Base-by-base conservation (phyloP, 1,284 basidiomycete genomes). In the Nidula niveotomentosa region DNA sequence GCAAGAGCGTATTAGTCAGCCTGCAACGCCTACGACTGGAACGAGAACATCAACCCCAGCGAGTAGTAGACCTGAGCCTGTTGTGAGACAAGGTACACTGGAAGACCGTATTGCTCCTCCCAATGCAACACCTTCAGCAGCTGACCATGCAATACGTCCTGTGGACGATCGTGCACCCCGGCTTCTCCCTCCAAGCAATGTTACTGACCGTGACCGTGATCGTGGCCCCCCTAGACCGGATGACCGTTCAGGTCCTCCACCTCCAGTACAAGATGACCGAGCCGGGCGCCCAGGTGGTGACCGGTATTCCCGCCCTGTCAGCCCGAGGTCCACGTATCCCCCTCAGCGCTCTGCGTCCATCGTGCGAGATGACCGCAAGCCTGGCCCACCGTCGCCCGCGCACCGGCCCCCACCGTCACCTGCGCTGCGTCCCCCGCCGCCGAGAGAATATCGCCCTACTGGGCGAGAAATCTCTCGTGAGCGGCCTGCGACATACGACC, bases 21-120 rank as follows among this genome's bases (percentile, higher is more conserved):
- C 23, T 23, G 23, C 23, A 23, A 23, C 23, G 23, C 23, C 23
- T 23, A 23, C 23, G 23, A 18, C 41, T 39, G 45, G 18, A 73
- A 76, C 63, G 71, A 76, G 43, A 69, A 75, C 15, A 57, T 72
- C 30, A 49, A 63, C 65, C 51, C 65, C 69, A 39, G 58, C 59
- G 9, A 56, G 57, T 49, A 56, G 62, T 54, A 43, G 59, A 18
- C 57, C 68, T n/a, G 61, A 61, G 50, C 60, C 67, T 44, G 61
- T 23, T 23, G 23, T 23, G 23, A 23, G 53, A 47, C 58, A 55
- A 23, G 65, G 71, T n/a, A 71, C 60, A 53, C 63, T 78, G 17
- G 75, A 78, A 67, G 76, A 78, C 53, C 70, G 76, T 56, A 59
- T 76, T 12, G 65, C 67, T 58, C 59, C 61, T 46, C 66, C 69